Base-by-base conservation (phyloP, 176 grass and related monocot genomes). In the Carex scoparia region DNA sequence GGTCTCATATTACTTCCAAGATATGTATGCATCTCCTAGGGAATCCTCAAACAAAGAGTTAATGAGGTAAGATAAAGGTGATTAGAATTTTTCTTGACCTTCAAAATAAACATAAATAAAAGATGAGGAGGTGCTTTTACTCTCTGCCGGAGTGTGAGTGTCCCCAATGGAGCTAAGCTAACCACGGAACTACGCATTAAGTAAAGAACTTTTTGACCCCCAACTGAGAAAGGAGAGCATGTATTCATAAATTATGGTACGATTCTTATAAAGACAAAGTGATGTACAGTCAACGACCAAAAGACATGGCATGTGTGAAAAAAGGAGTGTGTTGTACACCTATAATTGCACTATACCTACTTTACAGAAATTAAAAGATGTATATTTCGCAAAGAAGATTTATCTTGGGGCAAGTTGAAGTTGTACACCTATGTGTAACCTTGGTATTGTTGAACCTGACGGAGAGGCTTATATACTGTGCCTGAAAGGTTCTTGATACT, bases 301-400 rank as follows among this genome's bases (percentile, higher is more conserved):
- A 79, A 79, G 74, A 58, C 14, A 57, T 35, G 30, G 74, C 74
- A 78, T 56, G 74, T 79, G 74, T 79, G 53, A 31, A 79, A 79
- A 79, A 79, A 79, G 74, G 53, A 79, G 31, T 79, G 74, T 54
- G 74, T 57, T 79, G 53, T 79, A 56, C 27, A 35, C 33, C 30
- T 79, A 58, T 79, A 35, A 35, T 58, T 16, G 74, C 30, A 35
- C 13, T 79, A 58, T 79, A 10, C 14, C 51, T 18, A 79, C 74
- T 79, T 57, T 78, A 78, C 42, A 42, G 1, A 4, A 2, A 61
- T 8, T 0, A 31, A 78, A 74, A 77, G 16, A 15, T 57, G 28
- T 12, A 32, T 28, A 16, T 78, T 14, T 56, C 33, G 23, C 55
- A 32, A 30, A 31, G 12, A 32, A 56, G 9, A 46, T 71, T 42